Percentiles rank a stretch among this genome's conserved stretches.
phyloP scores from a whole-genome alignment of 306 rosid species.

The Vigna radiata region DNA sequence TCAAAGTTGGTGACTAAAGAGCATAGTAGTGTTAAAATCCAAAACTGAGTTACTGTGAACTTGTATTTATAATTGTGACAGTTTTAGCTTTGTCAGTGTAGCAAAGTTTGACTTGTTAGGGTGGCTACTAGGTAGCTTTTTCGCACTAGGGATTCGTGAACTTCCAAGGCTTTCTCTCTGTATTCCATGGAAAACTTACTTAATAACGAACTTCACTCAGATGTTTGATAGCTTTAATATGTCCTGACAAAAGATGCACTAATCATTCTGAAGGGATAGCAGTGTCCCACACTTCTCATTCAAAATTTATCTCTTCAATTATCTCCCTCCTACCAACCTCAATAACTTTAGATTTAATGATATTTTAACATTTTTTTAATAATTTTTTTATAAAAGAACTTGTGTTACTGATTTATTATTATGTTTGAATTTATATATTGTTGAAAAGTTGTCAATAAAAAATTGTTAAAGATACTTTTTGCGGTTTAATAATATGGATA shows the following conservation, averaged over 20 bases:
- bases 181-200: background rate
- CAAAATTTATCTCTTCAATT: background rate
- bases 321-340: background rate
- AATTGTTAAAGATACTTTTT: too few species aligned
- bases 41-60: background rate
- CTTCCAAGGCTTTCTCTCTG: background rate
- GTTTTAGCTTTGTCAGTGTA: constrained; percentile 7
- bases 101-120: constrained; percentile 48
- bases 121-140: constrained; percentile 31
- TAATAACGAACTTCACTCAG: constrained; percentile 26
- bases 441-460: too few species aligned
- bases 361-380: too few species aligned
- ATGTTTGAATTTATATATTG: too few species aligned
- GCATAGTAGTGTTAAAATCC: constrained; percentile 23
- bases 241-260: constrained; percentile 25
- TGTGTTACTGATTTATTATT: too few species aligned
- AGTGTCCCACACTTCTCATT: background rate
- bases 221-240: background rate
- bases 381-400: too few species aligned
- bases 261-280: constrained; percentile 34
- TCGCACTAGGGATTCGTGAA: constrained; percentile 11
- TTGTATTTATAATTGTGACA: background rate
- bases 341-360: background rate
- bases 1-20: constrained; percentile 52
- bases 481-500: too few species aligned